Conservation (phyloP, 805 yeast species). For the Wickerhamomyces ciferrii region DNA sequence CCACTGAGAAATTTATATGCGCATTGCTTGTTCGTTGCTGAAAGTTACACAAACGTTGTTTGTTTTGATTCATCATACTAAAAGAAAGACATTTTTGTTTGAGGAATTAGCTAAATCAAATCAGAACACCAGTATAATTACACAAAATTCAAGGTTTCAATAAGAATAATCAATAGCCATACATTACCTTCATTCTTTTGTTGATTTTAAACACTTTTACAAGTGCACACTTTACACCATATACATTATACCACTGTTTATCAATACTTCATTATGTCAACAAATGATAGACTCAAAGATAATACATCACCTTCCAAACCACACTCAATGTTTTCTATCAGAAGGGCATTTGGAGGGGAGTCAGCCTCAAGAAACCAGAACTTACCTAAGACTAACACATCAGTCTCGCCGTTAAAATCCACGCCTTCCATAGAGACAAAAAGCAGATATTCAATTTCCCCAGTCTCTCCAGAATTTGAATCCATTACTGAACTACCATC, state of each 20-base stretch:
- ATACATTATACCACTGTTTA: no score
- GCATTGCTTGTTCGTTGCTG: no score
- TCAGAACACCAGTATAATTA: no score
- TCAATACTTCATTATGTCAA: neutral
- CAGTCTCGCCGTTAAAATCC: neutral
- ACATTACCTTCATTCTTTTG: no score
- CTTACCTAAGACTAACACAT: neutral
- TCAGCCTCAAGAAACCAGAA: neutral
- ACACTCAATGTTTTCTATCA: neutral
- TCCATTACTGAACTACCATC: constrained; percentile 40
- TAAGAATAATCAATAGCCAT: no score
- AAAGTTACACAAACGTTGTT: no score
- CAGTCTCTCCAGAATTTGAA: constrained; percentile 25
- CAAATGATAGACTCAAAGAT: neutral
- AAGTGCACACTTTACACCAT: neutral
- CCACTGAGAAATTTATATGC: no score
- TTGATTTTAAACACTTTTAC: neutral
- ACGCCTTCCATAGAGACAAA: neutral
- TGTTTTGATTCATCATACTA: no score
- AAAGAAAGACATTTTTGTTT: no score
- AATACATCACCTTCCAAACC: neutral
- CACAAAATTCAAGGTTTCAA: no score
- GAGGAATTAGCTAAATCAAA: no score
- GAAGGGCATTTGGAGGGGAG: neutral
- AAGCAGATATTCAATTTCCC: constrained; percentile 8